Evolutionary conservation across 2,329 filamentous ascomycete species (phyloP), one percentile per base, ranked within the genome.

Genomic region (Xylariaceae sp.): DNA sequence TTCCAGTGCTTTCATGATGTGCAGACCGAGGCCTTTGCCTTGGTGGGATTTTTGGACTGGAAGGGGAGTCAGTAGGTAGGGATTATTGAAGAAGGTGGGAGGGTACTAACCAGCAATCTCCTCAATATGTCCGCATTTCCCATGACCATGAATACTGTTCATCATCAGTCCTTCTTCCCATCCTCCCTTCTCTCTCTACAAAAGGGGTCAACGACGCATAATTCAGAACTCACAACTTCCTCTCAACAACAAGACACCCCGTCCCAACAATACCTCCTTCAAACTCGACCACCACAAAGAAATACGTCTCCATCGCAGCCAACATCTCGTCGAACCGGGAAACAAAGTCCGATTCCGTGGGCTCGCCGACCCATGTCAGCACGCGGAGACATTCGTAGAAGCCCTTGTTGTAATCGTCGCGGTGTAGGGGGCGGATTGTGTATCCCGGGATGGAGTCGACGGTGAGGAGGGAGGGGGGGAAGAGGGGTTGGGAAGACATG

Each of bases 321-420:
- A 62, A 63, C 72, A 77, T 76, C 63, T 88, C 86, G 63, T 88
- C 86, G 79, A 88, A 93, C 62, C 83, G 80, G 59, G 81, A 77
- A 0, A 49, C 57, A 55, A 71, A 72, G 4, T 72, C 69, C 8
- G 64, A 52, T 69, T 88, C 80, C 6, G 80, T 81, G 58, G 90
- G 82, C 49, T 92, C 86, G 52, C 88, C 89, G 44, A 92, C 88
- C 55, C 85, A 89, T 1, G 90, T 93, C 58, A 94, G 78, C 13
- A 91, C 88, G 34, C 85, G 79, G 61, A 94, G 78, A 15, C 90
- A 88, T 66, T 90, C 87, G 53, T 93, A 81, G 73, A 92, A 92
- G 59, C 88, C 88, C 51, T 80, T 81, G 50, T 77, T 74, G 74
- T 87, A 91, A 74, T 94, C 90, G 58, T 75, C 77, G 66, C 82